Conservation (phyloP, 2,329 filamentous ascomycete species). For the Fusarium sp. region DNA sequence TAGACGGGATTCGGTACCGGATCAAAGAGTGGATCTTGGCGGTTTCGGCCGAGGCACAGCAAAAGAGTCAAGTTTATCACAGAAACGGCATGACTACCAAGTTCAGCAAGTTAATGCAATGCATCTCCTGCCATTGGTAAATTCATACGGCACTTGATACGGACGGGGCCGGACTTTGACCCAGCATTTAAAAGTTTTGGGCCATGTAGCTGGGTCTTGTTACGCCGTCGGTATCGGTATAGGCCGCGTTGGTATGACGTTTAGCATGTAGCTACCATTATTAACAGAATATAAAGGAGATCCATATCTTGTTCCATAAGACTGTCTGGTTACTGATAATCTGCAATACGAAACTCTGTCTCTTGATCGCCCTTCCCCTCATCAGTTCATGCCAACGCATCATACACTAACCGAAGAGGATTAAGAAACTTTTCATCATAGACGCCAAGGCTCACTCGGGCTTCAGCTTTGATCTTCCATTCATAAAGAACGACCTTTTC, state of each 20-base stretch:
- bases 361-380: background rate
- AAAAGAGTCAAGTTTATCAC: background rate
- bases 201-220: background rate
- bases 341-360: background rate
- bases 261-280: background rate
- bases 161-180: slow-evolving; percentile 1
- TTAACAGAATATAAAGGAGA: slow-evolving; percentile 4
- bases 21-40: background rate
- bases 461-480: background rate
- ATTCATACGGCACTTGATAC: background rate
- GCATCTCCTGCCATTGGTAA: background rate
- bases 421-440: slow-evolving; percentile 12
- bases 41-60: slow-evolving; percentile 1
- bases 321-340: background rate
- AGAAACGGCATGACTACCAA: slow-evolving; percentile 1
- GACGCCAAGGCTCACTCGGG: slow-evolving; percentile 8
- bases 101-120: background rate
- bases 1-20: background rate
- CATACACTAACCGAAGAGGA: slow-evolving; percentile 2
- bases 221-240: background rate
- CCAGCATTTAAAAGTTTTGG: background rate
- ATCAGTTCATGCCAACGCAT: background rate
- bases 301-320: background rate
- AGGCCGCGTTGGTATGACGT: slow-evolving; percentile 25
- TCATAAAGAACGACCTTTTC: background rate